Percentiles rank a stretch among this genome's conserved stretches.
phyloP scores from a whole-genome alignment of 768 basidiomycete species.

The Auricularia sp. region DNA sequence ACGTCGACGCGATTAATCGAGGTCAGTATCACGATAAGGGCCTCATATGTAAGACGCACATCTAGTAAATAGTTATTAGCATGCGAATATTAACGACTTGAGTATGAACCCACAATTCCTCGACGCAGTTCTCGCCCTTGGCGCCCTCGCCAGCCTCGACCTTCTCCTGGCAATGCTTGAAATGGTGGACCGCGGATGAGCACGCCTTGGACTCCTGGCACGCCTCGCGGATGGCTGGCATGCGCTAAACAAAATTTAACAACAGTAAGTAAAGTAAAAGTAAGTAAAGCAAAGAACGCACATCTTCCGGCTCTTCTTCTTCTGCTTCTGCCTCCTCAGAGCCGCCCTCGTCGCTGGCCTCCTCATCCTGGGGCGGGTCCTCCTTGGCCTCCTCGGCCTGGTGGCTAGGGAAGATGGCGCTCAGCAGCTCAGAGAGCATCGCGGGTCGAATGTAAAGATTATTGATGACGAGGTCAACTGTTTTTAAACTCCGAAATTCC shows the following conservation, averaged over 20 bases:
- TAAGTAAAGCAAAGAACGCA: conserved; percentile 29
- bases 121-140: conserved; percentile 87
- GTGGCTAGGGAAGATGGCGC: conserved; percentile 28
- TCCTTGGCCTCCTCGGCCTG: conserved; percentile 27
- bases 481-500: no score
- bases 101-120: conserved; percentile 45
- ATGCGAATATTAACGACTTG: conserved; percentile 10
- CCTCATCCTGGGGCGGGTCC: conserved; percentile 17
- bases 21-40: conserved; percentile 10
- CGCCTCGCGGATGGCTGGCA: conserved; percentile 66
- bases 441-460: background rate
- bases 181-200: conserved; percentile 63
- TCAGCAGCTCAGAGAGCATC: conserved; percentile 7
- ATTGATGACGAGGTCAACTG: background rate
- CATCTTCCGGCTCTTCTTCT: conserved; percentile 69
- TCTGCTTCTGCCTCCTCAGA: conserved; percentile 38
- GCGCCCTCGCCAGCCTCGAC: conserved; percentile 72
- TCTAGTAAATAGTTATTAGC: conserved; percentile 16
- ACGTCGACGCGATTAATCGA: no score
- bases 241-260: conserved; percentile 32
- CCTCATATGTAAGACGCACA: conserved; percentile 5
- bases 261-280: background rate
- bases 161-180: conserved; percentile 86
- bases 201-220: conserved; percentile 62
- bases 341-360: conserved; percentile 30